These are phyloP conservation scores for Ambispora gerdemannii DNA, from an alignment of 192 early-diverging fungal species.

Conservation along the genomic window DNA sequence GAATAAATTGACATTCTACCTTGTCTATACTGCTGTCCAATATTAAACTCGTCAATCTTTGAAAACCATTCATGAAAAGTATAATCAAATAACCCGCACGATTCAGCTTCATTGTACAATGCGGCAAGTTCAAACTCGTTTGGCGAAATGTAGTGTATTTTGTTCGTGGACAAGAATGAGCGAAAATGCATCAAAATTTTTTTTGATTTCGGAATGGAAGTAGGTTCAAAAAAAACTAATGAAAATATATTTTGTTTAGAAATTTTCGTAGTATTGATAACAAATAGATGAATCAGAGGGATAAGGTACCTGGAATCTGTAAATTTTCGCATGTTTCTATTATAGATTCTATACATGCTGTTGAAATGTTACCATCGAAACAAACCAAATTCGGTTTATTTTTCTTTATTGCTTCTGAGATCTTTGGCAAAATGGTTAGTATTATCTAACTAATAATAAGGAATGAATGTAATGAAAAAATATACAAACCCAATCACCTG, in stretches of 20 bases:
- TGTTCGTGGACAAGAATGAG: constrained; percentile 30
- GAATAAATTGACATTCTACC: too few relatives aligned
- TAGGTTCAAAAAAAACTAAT: constrained; percentile 84
- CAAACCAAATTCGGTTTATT: constrained; percentile 52
- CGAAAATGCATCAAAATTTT: constrained; percentile 45
- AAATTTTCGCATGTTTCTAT: constrained; percentile 36
- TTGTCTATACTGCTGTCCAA: constrained; percentile 3
- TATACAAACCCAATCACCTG: constrained; percentile 34
- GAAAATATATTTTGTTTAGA: background rate
- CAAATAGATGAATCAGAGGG: background rate
- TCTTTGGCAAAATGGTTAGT: constrained; percentile 27
- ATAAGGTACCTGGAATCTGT: constrained; percentile 45
- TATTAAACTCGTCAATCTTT: constrained; percentile 25
- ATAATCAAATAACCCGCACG: constrained; percentile 32
- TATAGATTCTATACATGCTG: constrained; percentile 44
- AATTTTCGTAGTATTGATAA: background rate
- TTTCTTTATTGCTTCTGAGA: constrained; percentile 34
- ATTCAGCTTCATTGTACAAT: constrained; percentile 47
- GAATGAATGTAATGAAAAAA: background rate
- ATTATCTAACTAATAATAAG: background rate
- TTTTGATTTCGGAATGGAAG: constrained; percentile 78
- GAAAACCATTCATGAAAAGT: constrained; percentile 21
- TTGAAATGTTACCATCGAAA: constrained; percentile 73
- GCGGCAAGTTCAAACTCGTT: constrained; percentile 67
- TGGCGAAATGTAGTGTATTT: constrained; percentile 63